Conservation (phyloP, 2,329 filamentous ascomycete species). For the Lecanicillium sp. region DNA sequence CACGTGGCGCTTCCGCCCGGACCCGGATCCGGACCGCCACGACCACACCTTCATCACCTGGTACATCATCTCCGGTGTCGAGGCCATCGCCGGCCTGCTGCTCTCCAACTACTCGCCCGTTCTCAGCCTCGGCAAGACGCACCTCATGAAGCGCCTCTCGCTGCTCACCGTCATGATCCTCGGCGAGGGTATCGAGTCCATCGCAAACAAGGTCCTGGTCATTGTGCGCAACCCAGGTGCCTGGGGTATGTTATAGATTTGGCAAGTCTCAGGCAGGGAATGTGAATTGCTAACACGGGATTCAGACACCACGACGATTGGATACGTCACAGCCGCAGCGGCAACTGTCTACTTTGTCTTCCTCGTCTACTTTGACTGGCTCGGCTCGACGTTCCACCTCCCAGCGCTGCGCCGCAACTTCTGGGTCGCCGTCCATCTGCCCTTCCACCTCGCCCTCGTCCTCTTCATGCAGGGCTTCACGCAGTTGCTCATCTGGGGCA, state of each 20-base stretch:
- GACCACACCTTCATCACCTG: conserved; percentile 35
- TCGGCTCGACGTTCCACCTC: conserved; percentile 53
- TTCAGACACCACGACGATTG: conserved; percentile 32
- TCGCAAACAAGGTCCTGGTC: conserved; percentile 46
- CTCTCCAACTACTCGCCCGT: conserved; percentile 50
- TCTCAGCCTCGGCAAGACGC: conserved; percentile 55
- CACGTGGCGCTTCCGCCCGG: conserved; percentile 32
- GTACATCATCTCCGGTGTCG: conserved; percentile 50
- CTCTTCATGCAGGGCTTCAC: conserved; percentile 58
- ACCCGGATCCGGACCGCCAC: conserved; percentile 22
- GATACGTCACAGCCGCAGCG: conserved; percentile 32
- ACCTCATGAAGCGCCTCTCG: conserved; percentile 57
- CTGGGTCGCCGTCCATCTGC: conserved; percentile 54
- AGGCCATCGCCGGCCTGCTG: conserved; percentile 45
- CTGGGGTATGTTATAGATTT: conserved; percentile 28
- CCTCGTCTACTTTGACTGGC: conserved; percentile 53
- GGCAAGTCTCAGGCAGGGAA: background rate
- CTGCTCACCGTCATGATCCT: conserved; percentile 61
- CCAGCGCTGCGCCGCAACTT: conserved; percentile 51
- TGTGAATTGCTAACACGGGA: background rate
- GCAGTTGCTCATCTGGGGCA: conserved; percentile 46
- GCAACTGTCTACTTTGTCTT: conserved; percentile 41
- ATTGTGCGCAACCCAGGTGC: conserved; percentile 36
- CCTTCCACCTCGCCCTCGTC: conserved; percentile 57
- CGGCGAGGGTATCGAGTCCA: conserved; percentile 59